Conservation (phyloP, 306 rosid genomes). For the Myrica gale region DNA sequence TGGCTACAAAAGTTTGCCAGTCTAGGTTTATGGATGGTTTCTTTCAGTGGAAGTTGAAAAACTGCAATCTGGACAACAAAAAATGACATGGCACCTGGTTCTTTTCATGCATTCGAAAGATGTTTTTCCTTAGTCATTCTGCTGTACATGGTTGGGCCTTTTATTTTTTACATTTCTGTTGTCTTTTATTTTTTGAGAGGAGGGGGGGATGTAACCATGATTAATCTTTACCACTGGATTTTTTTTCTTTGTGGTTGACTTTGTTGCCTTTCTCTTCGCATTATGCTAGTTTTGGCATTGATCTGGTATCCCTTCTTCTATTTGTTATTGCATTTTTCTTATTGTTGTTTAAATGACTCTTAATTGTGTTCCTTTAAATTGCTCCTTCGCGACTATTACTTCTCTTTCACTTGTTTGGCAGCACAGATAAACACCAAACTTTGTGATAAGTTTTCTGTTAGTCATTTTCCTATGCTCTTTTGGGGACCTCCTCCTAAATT, state of each 20-base stretch:
- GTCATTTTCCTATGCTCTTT: constrained; percentile 92
- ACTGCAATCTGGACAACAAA: not conserved
- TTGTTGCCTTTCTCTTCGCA: not conserved
- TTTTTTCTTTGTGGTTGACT: not conserved
- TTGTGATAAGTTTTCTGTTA: constrained; percentile 86
- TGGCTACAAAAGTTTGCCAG: no score
- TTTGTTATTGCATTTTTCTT: not conserved
- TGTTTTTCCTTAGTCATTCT: not conserved
- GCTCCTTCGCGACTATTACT: constrained; percentile 39
- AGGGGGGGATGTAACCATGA: no score
- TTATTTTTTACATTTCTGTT: no score
- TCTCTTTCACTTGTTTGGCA: constrained; percentile 64
- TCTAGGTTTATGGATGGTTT: no score
- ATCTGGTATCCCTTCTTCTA: not conserved
- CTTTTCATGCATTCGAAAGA: not conserved
- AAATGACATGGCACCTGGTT: not conserved
- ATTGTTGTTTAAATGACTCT: not conserved
- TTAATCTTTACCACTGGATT: not conserved
- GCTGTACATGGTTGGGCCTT: no score
- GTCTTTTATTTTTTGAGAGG: no score
- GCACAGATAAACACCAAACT: constrained; percentile 94
- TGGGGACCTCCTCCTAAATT: constrained; percentile 91
- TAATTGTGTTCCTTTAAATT: constrained; percentile 1
- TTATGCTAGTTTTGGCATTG: constrained; percentile 10
- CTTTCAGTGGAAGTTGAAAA: not conserved